Conservation (phyloP, 176 grass and related monocot genomes). For the Musa beccarii region DNA sequence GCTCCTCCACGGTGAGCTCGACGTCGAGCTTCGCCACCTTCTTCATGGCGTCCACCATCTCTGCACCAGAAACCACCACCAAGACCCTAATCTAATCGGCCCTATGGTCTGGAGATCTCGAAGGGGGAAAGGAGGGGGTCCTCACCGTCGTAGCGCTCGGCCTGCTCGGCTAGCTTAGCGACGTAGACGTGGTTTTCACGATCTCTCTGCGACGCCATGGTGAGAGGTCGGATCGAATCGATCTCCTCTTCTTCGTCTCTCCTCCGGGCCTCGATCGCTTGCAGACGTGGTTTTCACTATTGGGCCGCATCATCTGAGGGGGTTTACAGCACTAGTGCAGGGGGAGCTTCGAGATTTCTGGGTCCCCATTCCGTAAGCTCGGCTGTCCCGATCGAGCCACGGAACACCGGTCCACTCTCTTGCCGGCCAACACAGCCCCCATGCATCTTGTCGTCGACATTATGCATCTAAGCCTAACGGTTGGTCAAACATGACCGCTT, state of each 20-base stretch:
- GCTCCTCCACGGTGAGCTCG: slow-evolving; percentile 12
- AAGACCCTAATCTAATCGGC: not conserved
- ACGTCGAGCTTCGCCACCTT: slow-evolving; percentile 9
- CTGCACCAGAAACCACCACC: not conserved
- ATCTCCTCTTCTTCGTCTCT: not conserved
- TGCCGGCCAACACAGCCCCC: too few relatives aligned
- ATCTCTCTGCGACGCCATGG: slow-evolving; percentile 8
- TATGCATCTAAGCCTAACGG: too few relatives aligned
- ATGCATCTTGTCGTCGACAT: too few relatives aligned
- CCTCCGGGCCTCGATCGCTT: not conserved
- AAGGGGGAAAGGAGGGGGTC: too few relatives aligned
- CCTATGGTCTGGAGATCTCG: not conserved
- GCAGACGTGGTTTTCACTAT: too few relatives aligned
- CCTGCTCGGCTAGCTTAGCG: slow-evolving; percentile 3
- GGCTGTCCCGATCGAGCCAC: too few relatives aligned
- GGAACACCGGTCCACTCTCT: too few relatives aligned
- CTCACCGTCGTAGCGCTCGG: slow-evolving; percentile 11
- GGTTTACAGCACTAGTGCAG: too few relatives aligned
- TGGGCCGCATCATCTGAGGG: too few relatives aligned
- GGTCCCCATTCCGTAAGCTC: too few relatives aligned
- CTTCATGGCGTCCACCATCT: slow-evolving; percentile 17
- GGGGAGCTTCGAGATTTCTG: too few relatives aligned
- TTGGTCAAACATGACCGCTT: too few relatives aligned
- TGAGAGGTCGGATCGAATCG: not conserved
- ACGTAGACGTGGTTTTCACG: not conserved